phyloP scores from a whole-genome alignment of 768 basidiomycete genomes.

The Porphyrellus cyaneotinctus region DNA sequence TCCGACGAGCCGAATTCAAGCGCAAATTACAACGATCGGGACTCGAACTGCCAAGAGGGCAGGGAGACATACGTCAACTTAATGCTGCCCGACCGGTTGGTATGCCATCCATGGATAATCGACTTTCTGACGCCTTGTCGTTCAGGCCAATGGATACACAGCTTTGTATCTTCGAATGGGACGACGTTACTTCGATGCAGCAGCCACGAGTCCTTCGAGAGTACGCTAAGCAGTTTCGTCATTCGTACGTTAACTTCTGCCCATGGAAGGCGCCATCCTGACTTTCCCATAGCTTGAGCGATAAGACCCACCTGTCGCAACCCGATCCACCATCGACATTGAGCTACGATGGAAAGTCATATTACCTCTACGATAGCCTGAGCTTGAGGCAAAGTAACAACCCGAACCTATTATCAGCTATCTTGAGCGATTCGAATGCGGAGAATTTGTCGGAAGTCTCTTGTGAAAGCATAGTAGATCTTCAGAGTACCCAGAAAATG shows the following conservation, averaged over 20 bases:
- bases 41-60: conserved; percentile 34
- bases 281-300: conserved; percentile 32
- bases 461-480: conserved; percentile 50
- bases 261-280: neutral
- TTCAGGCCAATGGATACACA: conserved; percentile 56
- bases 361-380: conserved; percentile 43
- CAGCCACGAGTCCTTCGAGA: conserved; percentile 40
- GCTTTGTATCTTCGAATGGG: conserved; percentile 39
- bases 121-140: conserved; percentile 2
- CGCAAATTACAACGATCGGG: neutral
- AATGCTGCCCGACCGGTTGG: conserved; percentile 56
- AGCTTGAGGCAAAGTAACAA: conserved; percentile 47
- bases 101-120: neutral
- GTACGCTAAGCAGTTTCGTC: conserved; percentile 38
- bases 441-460: conserved; percentile 18
- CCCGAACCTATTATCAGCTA: conserved; percentile 7
- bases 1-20: neutral
- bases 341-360: conserved; percentile 34
- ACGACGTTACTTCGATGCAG: conserved; percentile 23
- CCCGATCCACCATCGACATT: conserved; percentile 49
- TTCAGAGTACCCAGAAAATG: conserved; percentile 50
- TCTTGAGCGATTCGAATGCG: neutral
- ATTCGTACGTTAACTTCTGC: conserved; percentile 38
- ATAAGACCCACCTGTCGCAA: conserved; percentile 28
- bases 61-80: conserved; percentile 41